These are phyloP conservation scores for Plantago ovata DNA, from an alignment of 257 asterid species.

Conservation along the genomic window DNA sequence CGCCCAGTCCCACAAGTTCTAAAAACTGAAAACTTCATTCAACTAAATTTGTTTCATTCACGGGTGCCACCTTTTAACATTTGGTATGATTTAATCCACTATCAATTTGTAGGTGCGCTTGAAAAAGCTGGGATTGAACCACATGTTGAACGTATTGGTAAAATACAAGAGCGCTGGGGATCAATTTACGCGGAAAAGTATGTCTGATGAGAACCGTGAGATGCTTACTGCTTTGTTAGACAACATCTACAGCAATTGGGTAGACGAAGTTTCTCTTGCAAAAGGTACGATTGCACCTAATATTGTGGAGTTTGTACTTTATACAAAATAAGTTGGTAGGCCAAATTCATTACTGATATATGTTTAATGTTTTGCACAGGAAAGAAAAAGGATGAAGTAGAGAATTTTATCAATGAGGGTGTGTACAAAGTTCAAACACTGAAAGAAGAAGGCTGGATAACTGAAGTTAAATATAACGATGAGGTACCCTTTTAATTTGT, in stretches of 20 bases:
- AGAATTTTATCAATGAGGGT: constrained; percentile 59
- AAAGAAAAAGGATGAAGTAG: constrained; percentile 58
- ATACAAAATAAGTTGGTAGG: background rate
- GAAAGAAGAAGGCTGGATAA: constrained; percentile 69
- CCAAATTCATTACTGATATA: constrained; percentile 11
- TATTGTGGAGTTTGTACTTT: background rate
- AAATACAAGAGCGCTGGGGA: constrained; percentile 69
- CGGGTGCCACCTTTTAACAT: background rate
- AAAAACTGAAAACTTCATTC: background rate
- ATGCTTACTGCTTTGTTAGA: constrained; percentile 61
- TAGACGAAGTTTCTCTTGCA: constrained; percentile 45
- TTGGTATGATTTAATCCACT: background rate
- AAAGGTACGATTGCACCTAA: constrained; percentile 38
- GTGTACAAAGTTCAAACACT: constrained; percentile 52
- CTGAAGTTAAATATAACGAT: constrained; percentile 69
- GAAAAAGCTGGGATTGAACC: constrained; percentile 67
- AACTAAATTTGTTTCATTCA: background rate
- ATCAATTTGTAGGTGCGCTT: constrained; percentile 40
- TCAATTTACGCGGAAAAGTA: constrained; percentile 45
- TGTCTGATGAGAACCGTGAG: constrained; percentile 69
- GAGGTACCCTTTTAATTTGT: constrained; percentile 41
- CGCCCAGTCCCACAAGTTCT: background rate
- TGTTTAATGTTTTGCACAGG: constrained; percentile 40
- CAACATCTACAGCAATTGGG: constrained; percentile 55
- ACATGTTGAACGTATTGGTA: constrained; percentile 63